These are phyloP conservation scores for Lasiosphaeria miniovina DNA, from an alignment of 495 filamentous ascomycete genomes.

Conservation along the genomic window DNA sequence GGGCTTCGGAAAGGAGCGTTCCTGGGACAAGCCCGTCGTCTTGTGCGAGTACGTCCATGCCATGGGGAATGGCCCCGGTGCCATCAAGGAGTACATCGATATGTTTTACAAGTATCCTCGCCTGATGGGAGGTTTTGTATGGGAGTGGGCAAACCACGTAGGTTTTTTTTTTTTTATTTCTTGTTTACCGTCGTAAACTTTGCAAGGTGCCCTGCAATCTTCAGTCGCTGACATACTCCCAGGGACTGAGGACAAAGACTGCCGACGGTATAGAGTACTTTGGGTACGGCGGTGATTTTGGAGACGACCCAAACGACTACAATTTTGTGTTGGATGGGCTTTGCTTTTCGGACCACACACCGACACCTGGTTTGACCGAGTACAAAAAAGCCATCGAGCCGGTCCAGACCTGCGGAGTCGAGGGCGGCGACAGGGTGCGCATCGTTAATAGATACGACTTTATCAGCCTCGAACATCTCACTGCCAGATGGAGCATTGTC, in stretches of 20 bases:
- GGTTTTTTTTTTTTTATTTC: slow-evolving; percentile 8
- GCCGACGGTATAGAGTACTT: slow-evolving; percentile 56
- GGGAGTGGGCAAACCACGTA: slow-evolving; percentile 74
- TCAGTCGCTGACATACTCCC: slow-evolving; percentile 9
- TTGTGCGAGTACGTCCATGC: slow-evolving; percentile 70
- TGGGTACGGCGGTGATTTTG: slow-evolving; percentile 72
- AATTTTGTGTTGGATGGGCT: slow-evolving; percentile 71
- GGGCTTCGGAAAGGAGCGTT: slow-evolving; percentile 36
- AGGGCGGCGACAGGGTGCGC: slow-evolving; percentile 31
- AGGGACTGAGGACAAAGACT: slow-evolving; percentile 55
- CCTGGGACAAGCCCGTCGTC: slow-evolving; percentile 56
- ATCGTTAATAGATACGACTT: slow-evolving; percentile 57
- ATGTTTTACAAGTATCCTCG: slow-evolving; percentile 60
- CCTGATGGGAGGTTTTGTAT: slow-evolving; percentile 69
- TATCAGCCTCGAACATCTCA: slow-evolving; percentile 47
- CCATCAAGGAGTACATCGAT: slow-evolving; percentile 65
- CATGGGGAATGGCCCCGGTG: slow-evolving; percentile 74
- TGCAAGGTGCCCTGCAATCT: not conserved
- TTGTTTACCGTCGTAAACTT: not conserved
- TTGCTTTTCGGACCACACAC: slow-evolving; percentile 55
- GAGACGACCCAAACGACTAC: slow-evolving; percentile 65
- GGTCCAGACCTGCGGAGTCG: slow-evolving; percentile 41
- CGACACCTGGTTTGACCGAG: slow-evolving; percentile 59
- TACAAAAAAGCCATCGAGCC: slow-evolving; percentile 66
- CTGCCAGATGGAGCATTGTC: slow-evolving; percentile 45